Conservation (phyloP, 805 yeast genomes). For the Starmerella kuoi region DNA sequence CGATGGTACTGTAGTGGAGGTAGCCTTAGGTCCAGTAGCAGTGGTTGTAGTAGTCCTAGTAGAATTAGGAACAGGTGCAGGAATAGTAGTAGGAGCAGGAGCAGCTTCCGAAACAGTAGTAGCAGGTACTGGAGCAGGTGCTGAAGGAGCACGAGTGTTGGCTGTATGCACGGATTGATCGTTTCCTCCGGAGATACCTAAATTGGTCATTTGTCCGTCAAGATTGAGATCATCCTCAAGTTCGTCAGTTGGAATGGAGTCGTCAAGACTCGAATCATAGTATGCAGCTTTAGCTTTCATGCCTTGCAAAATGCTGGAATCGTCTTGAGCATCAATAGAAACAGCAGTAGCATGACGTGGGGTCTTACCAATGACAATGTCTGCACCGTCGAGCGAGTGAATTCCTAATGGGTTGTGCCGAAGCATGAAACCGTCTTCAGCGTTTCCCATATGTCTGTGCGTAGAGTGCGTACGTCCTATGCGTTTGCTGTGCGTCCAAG, state of each 20-base stretch:
- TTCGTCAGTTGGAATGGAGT: conserved; percentile 10
- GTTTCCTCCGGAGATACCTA: neutral
- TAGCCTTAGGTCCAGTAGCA: neutral
- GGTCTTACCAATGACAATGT: conserved; percentile 20
- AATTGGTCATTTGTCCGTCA: neutral
- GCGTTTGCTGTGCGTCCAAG: neutral
- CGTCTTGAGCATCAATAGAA: neutral
- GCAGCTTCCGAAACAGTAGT: neutral
- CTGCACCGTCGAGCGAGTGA: conserved; percentile 27
- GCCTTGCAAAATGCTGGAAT: neutral
- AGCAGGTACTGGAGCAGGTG: neutral
- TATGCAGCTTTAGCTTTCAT: conserved; percentile 8
- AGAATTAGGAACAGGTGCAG: neutral
- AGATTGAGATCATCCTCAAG: neutral
- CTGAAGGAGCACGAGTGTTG: neutral
- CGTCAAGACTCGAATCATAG: conserved; percentile 3
- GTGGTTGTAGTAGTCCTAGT: neutral
- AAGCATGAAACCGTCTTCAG: conserved; percentile 17
- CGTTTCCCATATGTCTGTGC: neutral
- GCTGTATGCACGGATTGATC: neutral
- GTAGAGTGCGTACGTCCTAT: neutral
- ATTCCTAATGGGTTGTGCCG: conserved; percentile 30
- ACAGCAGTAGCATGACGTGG: conserved; percentile 10
- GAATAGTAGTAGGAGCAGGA: neutral
- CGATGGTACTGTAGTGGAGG: neutral